Percentiles rank a stretch among this genome's conserved stretches.
These are phyloP conservation scores for Tilletia caries DNA, from an alignment of 1,284 basidiomycete genomes.

Conservation along the genomic window DNA sequence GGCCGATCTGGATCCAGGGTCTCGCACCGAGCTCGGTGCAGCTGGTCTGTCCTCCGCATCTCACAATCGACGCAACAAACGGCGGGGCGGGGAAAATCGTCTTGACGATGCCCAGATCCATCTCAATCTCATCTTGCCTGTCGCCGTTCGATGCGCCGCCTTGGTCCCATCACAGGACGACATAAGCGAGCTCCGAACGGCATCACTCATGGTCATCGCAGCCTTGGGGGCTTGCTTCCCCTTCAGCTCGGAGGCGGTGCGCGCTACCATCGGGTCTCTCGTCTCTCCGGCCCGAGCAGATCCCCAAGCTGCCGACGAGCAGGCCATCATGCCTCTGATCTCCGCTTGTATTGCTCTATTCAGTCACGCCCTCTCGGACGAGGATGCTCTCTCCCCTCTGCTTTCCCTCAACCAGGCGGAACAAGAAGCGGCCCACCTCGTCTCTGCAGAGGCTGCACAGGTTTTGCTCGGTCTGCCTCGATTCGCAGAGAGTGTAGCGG, in stretches of 20 bases:
- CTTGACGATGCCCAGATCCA: conserved; percentile 39
- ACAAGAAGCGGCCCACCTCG: neutral
- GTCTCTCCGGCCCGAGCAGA: neutral
- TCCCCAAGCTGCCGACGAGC: neutral
- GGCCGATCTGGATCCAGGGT: conserved; percentile 24
- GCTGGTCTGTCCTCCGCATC: conserved; percentile 54
- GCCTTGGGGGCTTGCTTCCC: conserved; percentile 3
- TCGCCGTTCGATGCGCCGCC: conserved; percentile 31
- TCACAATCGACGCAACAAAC: conserved; percentile 27
- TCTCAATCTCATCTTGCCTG: conserved; percentile 53
- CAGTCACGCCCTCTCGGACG: neutral
- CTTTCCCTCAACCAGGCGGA: neutral
- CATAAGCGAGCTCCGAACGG: neutral
- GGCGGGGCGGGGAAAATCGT: conserved; percentile 11
- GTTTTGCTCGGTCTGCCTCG: neutral
- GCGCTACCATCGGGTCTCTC: conserved; percentile 7
- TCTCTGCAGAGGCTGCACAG: conserved; percentile 7
- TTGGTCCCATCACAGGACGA: neutral
- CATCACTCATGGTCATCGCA: conserved; percentile 9
- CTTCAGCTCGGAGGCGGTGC: conserved; percentile 6
- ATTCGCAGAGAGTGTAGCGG: conserved; percentile 21
- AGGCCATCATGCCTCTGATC: conserved; percentile 7
- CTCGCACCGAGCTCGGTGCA: conserved; percentile 54
- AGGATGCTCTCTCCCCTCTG: neutral
- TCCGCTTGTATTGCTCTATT: conserved; percentile 1